Evolutionary conservation across 2,329 filamentous ascomycete genomes (phyloP).

Genomic region (Aureobasidium sp.): DNA sequence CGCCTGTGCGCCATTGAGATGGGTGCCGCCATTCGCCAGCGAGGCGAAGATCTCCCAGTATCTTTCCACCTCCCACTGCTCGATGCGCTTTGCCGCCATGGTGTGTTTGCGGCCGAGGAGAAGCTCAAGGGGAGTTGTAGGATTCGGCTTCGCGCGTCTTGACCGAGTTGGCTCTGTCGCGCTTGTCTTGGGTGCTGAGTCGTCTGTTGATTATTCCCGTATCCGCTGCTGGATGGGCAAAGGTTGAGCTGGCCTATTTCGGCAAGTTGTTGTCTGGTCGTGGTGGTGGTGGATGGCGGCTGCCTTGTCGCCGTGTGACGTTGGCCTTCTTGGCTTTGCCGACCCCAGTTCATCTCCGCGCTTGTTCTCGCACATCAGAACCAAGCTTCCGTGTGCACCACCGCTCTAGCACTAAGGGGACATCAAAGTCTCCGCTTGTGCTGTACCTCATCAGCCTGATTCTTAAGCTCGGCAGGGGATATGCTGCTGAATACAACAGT

Average conservation of each 20-base stretch:
- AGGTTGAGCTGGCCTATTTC: neutral
- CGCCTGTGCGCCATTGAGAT: conserved; percentile 62
- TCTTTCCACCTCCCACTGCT: conserved; percentile 67
- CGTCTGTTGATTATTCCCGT: neutral
- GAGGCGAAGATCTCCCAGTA: conserved; percentile 76
- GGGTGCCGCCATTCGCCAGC: conserved; percentile 55
- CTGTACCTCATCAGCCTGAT: no score
- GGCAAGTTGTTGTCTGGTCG: neutral
- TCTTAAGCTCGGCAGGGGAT: no score
- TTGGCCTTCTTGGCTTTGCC: neutral
- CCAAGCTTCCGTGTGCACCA: neutral
- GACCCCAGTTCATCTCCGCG: neutral
- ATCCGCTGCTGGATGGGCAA: neutral
- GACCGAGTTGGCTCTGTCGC: neutral
- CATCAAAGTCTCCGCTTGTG: no score
- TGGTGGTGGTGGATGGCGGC: neutral
- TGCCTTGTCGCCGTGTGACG: neutral
- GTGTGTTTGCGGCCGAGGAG: neutral
- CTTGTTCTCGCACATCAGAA: neutral
- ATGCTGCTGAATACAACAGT: no score
- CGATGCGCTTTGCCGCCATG: conserved; percentile 51
- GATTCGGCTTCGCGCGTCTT: neutral
- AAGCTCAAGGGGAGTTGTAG: neutral
- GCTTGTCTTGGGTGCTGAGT: neutral
- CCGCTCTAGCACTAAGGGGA: no score